Base-by-base conservation (phyloP, 2,329 filamentous ascomycete species). In the Xylaria sp. region DNA sequence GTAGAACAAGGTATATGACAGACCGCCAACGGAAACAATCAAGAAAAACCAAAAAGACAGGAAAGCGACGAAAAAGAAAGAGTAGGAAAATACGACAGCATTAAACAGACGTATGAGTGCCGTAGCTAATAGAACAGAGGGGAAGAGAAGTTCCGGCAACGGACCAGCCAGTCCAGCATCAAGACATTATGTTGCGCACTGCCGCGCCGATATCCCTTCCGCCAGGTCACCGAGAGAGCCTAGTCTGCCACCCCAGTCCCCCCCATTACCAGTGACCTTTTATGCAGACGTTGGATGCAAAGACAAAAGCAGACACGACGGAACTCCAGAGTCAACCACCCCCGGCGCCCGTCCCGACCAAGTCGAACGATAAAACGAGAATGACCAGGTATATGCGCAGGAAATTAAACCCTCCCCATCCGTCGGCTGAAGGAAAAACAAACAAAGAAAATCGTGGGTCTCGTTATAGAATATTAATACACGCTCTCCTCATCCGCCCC, bases 401-500 rank as follows among this genome's bases (percentile, higher is more conserved):
- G 73, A 77, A 76, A 77, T 73, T 64, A 68, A 68, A 71, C 68
- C 69, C 63, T 68, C 67, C 68, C 65, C 69, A 67, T 65, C 69
- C 67, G 62, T 68, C 35, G 44, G 41, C 37, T 44, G 55, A 69
- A 65, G 64, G 63, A 66, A 66, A 73, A 67, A 67, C 70, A 69
- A 71, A 65, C 68, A 70, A 72, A 68, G 67, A 75, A 81, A 81
- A 81, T 84, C 82, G 75, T 85, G 62, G 76, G 76, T 77, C 68
- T 84, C 79, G 72, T 85, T 70, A 77, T 19, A 75, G 70, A 72
- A 67, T 76, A 76, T 81, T 85, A 89, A 74, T 89, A 90, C 80
- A 89, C 85, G 80, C 87, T 89, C 72, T 89, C 87, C 78, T 90
- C 87, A 71, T 90, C 88, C 48, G 84, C 86, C 58, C 87, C 88